Conservation (phyloP, 2,329 filamentous ascomycete species). For the Pestalotiopsis fici region DNA sequence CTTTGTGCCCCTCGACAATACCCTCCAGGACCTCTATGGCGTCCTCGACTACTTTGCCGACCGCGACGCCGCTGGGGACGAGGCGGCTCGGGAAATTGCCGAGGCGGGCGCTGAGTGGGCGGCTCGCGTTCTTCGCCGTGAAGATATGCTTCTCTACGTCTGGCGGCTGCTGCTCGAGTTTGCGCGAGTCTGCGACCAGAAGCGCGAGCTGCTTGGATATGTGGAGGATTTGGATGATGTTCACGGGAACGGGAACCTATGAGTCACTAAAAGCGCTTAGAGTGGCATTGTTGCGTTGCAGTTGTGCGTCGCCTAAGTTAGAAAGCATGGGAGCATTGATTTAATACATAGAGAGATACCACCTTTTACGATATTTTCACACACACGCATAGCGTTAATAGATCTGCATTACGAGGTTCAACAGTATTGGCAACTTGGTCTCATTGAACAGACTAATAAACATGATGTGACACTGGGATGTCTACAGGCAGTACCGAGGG, state of each 20-base stretch:
- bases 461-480: too few species aligned
- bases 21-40: constrained; percentile 58
- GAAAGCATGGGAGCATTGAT: too few species aligned
- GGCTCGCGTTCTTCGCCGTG: constrained; percentile 49
- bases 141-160: constrained; percentile 59
- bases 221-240: constrained; percentile 23
- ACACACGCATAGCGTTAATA: too few species aligned
- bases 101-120: constrained; percentile 53
- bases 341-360: too few species aligned
- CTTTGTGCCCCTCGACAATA: constrained; percentile 63
- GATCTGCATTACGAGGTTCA: too few species aligned
- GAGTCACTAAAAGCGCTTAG: too few species aligned
- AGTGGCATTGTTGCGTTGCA: too few species aligned
- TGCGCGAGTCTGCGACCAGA: constrained; percentile 35
- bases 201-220: constrained; percentile 27
- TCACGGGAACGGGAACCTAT: background rate
- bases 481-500: too few species aligned
- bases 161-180: constrained; percentile 50
- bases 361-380: too few species aligned
- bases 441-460: too few species aligned
- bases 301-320: too few species aligned
- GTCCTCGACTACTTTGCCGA: constrained; percentile 58
- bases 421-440: too few species aligned
- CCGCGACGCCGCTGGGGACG: constrained; percentile 39
- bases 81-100: constrained; percentile 50